Percentiles rank a stretch among this genome's conserved stretches.
These are phyloP conservation scores for Leccinum obscurum DNA, from an alignment of 768 basidiomycete species.

Conservation along the genomic window DNA sequence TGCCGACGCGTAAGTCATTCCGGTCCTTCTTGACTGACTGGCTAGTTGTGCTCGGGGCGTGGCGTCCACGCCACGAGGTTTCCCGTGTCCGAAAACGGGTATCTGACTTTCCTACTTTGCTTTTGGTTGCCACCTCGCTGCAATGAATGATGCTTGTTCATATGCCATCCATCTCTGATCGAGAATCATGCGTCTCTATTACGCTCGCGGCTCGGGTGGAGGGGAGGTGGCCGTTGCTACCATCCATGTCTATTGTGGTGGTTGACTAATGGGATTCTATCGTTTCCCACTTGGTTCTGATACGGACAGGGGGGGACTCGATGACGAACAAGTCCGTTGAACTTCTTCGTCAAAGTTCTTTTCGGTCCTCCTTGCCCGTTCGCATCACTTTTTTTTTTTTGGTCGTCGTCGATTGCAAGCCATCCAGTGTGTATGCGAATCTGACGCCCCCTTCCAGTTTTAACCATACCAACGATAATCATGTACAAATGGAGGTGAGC, in stretches of 20 bases:
- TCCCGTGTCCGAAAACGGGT: slow-evolving; percentile 14
- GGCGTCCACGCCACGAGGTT: slow-evolving; percentile 19
- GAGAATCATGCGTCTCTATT: slow-evolving; percentile 21
- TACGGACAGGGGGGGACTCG: background rate
- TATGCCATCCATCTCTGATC: slow-evolving; percentile 15
- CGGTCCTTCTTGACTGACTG: slow-evolving; percentile 2
- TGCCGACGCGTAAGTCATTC: slow-evolving; percentile 67
- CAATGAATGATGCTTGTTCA: slow-evolving; percentile 17
- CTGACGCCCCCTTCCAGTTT: slow-evolving; percentile 47
- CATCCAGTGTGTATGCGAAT: slow-evolving; percentile 7
- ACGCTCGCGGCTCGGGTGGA: slow-evolving; percentile 7
- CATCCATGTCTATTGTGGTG: slow-evolving; percentile 13
- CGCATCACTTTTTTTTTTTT: background rate
- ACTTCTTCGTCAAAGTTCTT: background rate
- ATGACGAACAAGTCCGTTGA: background rate
- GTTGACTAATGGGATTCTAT: slow-evolving; percentile 9
- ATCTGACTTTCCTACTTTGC: slow-evolving; percentile 1
- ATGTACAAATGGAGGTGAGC: slow-evolving; percentile 72
- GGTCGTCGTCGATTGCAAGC: background rate
- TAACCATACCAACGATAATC: slow-evolving; percentile 68
- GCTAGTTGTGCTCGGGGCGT: slow-evolving; percentile 6
- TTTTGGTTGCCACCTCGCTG: slow-evolving; percentile 13
- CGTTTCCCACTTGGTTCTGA: background rate
- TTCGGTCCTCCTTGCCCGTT: slow-evolving; percentile 1
- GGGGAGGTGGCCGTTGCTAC: slow-evolving; percentile 23